Conservation (phyloP, 768 basidiomycete genomes). For the Termitomyces sp. region DNA sequence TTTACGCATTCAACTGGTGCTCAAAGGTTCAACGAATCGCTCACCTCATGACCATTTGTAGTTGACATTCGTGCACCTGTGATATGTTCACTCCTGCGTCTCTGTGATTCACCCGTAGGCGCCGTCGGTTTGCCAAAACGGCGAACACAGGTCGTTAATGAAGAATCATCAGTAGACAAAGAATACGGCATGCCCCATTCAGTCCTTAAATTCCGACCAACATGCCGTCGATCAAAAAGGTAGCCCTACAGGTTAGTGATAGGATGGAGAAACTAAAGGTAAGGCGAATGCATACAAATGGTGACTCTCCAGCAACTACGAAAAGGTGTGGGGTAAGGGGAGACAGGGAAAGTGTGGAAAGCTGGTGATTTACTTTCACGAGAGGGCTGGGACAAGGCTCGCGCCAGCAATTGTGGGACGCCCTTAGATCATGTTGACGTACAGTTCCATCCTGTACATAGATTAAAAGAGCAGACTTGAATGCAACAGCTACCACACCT, state of each 20-base stretch:
- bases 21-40: constrained; percentile 5
- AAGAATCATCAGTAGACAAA: constrained; percentile 29
- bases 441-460: constrained; percentile 71
- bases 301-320: constrained; percentile 78
- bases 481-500: constrained; percentile 38
- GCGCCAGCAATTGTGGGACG: constrained; percentile 55
- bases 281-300: constrained; percentile 48
- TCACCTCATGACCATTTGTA: constrained; percentile 72
- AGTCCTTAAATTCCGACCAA: constrained; percentile 51
- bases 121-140: constrained; percentile 55
- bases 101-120: constrained; percentile 22
- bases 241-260: constrained; percentile 48
- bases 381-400: constrained; percentile 67
- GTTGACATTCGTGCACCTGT: constrained; percentile 72
- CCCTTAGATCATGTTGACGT: constrained; percentile 81
- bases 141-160: constrained; percentile 72
- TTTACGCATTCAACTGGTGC: background rate
- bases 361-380: constrained; percentile 55
- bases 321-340: constrained; percentile 79
- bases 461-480: background rate
- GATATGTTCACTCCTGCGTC: constrained; percentile 49
- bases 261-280: background rate
- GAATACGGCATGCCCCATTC: constrained; percentile 63
- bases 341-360: constrained; percentile 73
- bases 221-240: constrained; percentile 78